phyloP scores from a whole-genome alignment of 306 rosid species.

The Glycine latifolia region DNA sequence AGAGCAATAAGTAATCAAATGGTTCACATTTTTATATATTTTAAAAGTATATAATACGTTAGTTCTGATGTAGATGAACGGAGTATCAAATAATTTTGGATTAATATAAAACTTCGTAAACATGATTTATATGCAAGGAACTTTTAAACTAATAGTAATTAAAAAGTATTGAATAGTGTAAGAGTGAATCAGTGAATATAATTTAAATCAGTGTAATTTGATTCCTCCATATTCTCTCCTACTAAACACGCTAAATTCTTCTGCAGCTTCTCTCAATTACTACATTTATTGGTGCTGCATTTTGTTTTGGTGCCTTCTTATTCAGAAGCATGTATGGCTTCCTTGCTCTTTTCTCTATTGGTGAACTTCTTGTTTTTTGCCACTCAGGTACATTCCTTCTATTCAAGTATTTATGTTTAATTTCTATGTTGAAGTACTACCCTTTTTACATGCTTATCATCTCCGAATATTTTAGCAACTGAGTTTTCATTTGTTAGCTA shows the following conservation, averaged over 20 bases:
- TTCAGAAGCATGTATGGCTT: slow-evolving; percentile 79
- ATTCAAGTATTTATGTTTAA: neutral
- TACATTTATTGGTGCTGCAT: slow-evolving; percentile 73
- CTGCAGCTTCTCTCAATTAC: slow-evolving; percentile 78
- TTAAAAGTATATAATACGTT: too few relatives aligned
- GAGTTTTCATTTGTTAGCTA: too few relatives aligned
- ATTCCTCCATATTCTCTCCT: slow-evolving; percentile 14
- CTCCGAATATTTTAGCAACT: neutral
- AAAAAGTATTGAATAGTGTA: neutral
- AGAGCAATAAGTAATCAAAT: too few relatives aligned
- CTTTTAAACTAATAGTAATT: too few relatives aligned
- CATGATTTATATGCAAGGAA: too few relatives aligned
- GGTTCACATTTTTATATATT: too few relatives aligned
- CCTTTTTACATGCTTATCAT: slow-evolving; percentile 18
- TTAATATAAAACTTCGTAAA: too few relatives aligned
- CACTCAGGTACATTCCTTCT: slow-evolving; percentile 67
- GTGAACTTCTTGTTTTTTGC: slow-evolving; percentile 85
- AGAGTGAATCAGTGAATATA: neutral
- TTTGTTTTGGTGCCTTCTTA: slow-evolving; percentile 76
- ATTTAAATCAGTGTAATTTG: neutral
- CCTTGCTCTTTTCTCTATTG: slow-evolving; percentile 70
- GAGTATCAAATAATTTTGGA: too few relatives aligned
- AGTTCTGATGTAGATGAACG: too few relatives aligned
- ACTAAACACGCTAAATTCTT: slow-evolving; percentile 38
- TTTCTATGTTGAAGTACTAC: slow-evolving; percentile 27